Evolutionary conservation across 345 rosid genomes (phyloP), one percentile per base, ranked within the genome.

Genomic region (Salix dunnii): DNA sequence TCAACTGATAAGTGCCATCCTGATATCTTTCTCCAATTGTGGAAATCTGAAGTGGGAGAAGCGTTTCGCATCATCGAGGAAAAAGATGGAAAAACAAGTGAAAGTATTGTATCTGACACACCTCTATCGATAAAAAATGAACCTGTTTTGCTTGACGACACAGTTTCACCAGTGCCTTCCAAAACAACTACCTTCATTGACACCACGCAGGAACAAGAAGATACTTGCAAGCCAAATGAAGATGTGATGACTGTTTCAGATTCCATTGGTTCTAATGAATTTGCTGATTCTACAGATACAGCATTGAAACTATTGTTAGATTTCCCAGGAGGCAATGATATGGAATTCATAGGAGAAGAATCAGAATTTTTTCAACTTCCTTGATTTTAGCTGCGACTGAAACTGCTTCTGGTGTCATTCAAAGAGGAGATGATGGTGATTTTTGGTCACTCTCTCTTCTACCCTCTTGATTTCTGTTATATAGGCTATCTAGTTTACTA

Each of bases 41-140:
- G 99, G 99, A 90, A 96, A 80, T 96, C 99, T 1, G 90, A 91
- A 81, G 89, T 89, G 36, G 98, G 99, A 33, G 97, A 92, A 61
- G 83, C 95, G 1, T 96, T 96, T 72, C 71, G 97, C 42, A 91
- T 77, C 17, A 43, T 85, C 25, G 79, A 76, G 20, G 67, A 69
- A 21, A 84, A 71, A 17, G 82, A 80, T 25, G 60, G n/a, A 7
- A 82, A 87, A 53, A 49, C 83, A 16, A 71, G 86, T 58, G 82
- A 70, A 48, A 89, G 92, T 75, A 85, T 90, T 0, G 75, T 40
- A 55, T 94, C 98, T 25, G 81, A 85, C 66, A 85, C 81, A 9
- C 88, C 91, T 48, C 86, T 91, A 0, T 88, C 87, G 0, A 82
- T 85, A 14, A 90, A 88, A 75, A 83, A 84, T 62, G 93, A 85